Percentiles rank a stretch among this genome's conserved stretches.
Conservation (phyloP, 2,329 filamentous ascomycete species). For the Aspergillus intermedius region DNA sequence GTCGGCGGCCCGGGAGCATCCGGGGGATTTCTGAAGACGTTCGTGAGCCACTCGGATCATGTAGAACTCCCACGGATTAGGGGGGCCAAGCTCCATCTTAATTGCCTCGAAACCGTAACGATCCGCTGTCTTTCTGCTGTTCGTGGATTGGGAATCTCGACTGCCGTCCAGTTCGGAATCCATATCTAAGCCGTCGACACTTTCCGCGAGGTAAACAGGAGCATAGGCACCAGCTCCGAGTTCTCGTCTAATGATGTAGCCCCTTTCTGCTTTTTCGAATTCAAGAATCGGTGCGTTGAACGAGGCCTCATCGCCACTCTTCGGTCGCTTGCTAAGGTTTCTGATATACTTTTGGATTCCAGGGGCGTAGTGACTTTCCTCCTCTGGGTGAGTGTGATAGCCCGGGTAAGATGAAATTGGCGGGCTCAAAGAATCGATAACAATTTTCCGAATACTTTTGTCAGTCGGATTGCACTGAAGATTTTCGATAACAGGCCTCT, state of each 20-base stretch:
- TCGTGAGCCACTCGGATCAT: conserved; percentile 79
- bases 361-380: conserved; percentile 58
- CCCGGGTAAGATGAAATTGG: conserved; percentile 68
- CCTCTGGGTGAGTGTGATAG: conserved; percentile 65
- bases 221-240: conserved; percentile 91
- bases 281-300: conserved; percentile 58
- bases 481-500: conserved; percentile 70
- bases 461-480: conserved; percentile 84
- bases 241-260: conserved; percentile 75
- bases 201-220: conserved; percentile 85
- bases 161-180: conserved; percentile 33
- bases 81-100: conserved; percentile 81
- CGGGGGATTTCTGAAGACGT: conserved; percentile 58
- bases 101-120: conserved; percentile 69
- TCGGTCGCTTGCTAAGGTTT: conserved; percentile 48
- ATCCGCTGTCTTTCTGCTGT: conserved; percentile 20
- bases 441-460: conserved; percentile 63
- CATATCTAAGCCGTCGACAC: conserved; percentile 49
- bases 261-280: conserved; percentile 58
- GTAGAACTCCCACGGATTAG: conserved; percentile 90
- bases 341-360: conserved; percentile 82
- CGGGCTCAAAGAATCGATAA: conserved; percentile 67
- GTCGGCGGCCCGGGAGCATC: conserved; percentile 59
- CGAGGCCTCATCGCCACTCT: conserved; percentile 52
- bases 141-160: conserved; percentile 51